These are phyloP conservation scores for Fusarium sulawesiense DNA, from an alignment of 2,329 filamentous ascomycete genomes.

Conservation along the genomic window DNA sequence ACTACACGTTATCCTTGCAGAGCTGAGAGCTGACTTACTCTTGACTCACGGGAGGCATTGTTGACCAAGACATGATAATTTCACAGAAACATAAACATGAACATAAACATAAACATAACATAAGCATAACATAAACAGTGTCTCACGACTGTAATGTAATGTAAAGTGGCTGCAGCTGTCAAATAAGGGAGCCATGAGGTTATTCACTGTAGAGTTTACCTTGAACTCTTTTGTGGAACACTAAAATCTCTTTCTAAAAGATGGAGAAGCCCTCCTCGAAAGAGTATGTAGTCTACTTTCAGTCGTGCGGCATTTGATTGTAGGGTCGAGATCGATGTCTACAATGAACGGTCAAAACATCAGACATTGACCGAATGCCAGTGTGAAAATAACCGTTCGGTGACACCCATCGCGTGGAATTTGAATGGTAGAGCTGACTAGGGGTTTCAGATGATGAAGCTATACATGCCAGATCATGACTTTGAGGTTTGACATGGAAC, in stretches of 20 bases:
- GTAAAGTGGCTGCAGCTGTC: constrained; percentile 3
- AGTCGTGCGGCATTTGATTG: constrained; percentile 15
- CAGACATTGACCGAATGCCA: not conserved
- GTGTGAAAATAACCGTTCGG: not conserved
- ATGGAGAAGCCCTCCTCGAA: not conserved
- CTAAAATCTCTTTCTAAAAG: not conserved
- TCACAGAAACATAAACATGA: not conserved
- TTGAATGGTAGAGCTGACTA: not conserved
- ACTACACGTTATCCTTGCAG: not conserved
- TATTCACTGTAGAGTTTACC: constrained; percentile 9
- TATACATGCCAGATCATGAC: constrained; percentile 2
- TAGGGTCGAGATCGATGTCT: not conserved
- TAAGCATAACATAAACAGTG: not conserved
- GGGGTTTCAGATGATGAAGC: constrained; percentile 11
- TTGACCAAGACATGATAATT: constrained; percentile 1
- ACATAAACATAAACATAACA: no score
- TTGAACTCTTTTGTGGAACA: constrained; percentile 3
- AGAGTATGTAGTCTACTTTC: not conserved
- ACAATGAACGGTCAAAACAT: not conserved
- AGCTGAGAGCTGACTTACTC: not conserved
- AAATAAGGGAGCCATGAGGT: constrained; percentile 12
- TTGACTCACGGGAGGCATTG: constrained; percentile 1
- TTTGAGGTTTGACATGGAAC: not conserved
- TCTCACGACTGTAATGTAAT: constrained; percentile 1
- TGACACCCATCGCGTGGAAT: not conserved